Evolutionary conservation across 768 basidiomycete species (phyloP).

Genomic region (Termitomyces sp.): DNA sequence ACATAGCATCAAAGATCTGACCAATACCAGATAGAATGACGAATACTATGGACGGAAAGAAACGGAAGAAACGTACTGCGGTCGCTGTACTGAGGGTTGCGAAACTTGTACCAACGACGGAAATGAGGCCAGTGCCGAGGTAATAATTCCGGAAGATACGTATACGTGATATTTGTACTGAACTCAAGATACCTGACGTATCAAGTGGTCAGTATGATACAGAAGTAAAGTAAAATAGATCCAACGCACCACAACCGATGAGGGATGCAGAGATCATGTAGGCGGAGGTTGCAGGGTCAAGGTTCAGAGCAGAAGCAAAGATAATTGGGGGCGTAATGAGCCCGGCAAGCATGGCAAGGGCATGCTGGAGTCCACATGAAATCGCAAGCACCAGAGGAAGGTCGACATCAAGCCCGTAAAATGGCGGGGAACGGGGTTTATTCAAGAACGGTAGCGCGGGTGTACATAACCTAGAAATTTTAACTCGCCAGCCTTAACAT

Average conservation of each 20-base stretch:
- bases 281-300: constrained; percentile 56
- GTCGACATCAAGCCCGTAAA: constrained; percentile 71
- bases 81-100: constrained; percentile 73
- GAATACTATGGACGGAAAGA: neutral
- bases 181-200: constrained; percentile 62
- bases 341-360: constrained; percentile 80
- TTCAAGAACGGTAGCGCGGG: constrained; percentile 61
- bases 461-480: constrained; percentile 50
- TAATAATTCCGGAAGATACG: constrained; percentile 60
- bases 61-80: constrained; percentile 39
- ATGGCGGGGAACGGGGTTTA: constrained; percentile 52
- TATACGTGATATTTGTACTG: constrained; percentile 76
- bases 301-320: constrained; percentile 59
- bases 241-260: constrained; percentile 66
- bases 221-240: constrained; percentile 1
- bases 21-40: neutral
- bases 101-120: constrained; percentile 81
- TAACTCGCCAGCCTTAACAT: too few relatives aligned
- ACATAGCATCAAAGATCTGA: constrained; percentile 75
- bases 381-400: constrained; percentile 73
- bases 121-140: constrained; percentile 77
- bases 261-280: constrained; percentile 83
- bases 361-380: constrained; percentile 70
- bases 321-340: constrained; percentile 84
- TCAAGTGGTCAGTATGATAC: neutral